Conservation (phyloP, 768 basidiomycete genomes). For the Paxillus ammoniavirescens region DNA sequence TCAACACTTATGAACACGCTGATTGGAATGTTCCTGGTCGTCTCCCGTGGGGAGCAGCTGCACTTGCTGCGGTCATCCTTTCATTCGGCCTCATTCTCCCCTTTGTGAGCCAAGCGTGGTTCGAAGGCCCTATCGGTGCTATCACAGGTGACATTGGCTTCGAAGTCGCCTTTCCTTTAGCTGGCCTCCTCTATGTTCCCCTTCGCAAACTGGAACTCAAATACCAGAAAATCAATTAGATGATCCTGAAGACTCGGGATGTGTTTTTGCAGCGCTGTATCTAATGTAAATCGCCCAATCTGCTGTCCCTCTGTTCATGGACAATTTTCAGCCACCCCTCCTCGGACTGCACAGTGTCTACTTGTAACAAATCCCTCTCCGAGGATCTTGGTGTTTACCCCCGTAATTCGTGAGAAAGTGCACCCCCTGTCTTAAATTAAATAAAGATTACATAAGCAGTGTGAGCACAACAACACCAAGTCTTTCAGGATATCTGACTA, state of each 20-base stretch:
- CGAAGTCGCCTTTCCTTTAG: constrained; percentile 52
- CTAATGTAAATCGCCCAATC: constrained; percentile 8
- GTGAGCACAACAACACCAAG: no score
- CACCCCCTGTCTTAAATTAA: no score
- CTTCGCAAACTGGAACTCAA: constrained; percentile 51
- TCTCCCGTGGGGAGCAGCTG: constrained; percentile 65
- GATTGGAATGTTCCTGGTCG: constrained; percentile 49
- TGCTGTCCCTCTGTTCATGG: not conserved
- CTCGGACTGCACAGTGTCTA: no score
- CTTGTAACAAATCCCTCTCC: no score
- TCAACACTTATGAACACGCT: constrained; percentile 45
- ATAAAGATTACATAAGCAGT: no score
- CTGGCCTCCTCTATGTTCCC: constrained; percentile 49
- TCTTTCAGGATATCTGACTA: no score
- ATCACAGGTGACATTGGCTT: constrained; percentile 72
- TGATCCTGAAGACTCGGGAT: not conserved
- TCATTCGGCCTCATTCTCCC: constrained; percentile 60
- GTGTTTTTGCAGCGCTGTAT: constrained; percentile 3
- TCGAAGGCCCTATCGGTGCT: constrained; percentile 62
- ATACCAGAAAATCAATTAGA: constrained; percentile 25
- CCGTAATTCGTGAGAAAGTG: no score
- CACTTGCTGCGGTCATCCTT: constrained; percentile 47
- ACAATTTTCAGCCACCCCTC: no score
- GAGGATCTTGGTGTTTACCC: no score
- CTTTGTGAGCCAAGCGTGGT: constrained; percentile 73